Evolutionary conservation across 306 rosid species (phyloP).

Genomic region (Leucaena leucocephala): DNA sequence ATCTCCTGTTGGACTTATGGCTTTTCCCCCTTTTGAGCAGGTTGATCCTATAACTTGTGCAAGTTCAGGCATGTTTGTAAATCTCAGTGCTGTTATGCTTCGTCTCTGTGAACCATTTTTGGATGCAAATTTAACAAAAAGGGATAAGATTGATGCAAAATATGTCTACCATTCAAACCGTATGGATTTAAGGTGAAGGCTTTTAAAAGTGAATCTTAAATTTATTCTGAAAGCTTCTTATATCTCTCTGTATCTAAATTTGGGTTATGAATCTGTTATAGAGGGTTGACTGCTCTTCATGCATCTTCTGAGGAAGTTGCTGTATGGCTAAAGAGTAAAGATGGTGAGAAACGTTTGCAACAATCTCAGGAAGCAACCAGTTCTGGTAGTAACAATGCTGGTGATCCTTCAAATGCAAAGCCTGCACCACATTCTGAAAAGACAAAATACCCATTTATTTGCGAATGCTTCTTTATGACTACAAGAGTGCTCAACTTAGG

Average conservation of each 20-base stretch:
- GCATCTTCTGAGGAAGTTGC: conserved; percentile 95
- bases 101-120: conserved; percentile 93
- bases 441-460: conserved; percentile 78
- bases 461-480: conserved; percentile 99
- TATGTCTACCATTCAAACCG: conserved; percentile 81
- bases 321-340: conserved; percentile 74
- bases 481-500: conserved; percentile 96
- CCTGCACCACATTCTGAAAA: conserved; percentile 54
- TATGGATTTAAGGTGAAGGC: conserved; percentile 76
- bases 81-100: conserved; percentile 96
- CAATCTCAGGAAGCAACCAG: conserved; percentile 93
- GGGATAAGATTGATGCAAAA: conserved; percentile 86
- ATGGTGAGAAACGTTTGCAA: conserved; percentile 66
- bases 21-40: conserved; percentile 43
- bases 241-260: conserved; percentile 41
- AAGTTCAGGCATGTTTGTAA: conserved; percentile 99
- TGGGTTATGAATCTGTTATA: conserved; percentile 47
- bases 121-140: conserved; percentile 83
- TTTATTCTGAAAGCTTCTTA: conserved; percentile 33
- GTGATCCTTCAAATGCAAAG: conserved; percentile 48
- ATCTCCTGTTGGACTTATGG: conserved; percentile 20
- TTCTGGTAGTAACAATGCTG: conserved; percentile 67
- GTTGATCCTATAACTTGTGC: conserved; percentile 93
- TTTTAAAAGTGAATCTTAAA: conserved; percentile 21
- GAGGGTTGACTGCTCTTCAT: conserved; percentile 96